Base-by-base conservation (phyloP, 495 filamentous ascomycete species). In the Hypoxylon fragiforme region DNA sequence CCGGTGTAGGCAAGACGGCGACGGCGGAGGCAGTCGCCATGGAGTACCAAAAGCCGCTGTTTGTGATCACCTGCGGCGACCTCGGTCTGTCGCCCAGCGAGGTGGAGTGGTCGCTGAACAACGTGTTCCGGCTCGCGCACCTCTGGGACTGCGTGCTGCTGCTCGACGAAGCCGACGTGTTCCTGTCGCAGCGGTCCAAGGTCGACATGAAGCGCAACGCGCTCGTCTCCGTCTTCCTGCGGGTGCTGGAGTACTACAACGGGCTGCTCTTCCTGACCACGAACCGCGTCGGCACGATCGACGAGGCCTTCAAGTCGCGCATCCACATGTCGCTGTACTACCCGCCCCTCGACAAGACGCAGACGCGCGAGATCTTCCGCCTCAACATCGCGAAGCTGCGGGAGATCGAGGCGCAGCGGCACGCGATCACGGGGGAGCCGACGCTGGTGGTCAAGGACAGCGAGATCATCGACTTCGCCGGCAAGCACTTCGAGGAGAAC, bases 331-430 rank as follows among this genome's bases (percentile, higher is more conserved):
- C 62, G 21, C 62, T 78, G 7, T 65, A 72, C 56, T 73, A 74
- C 61, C 85, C 82, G 21, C 86, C 90, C 24, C 78, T 96, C 24
- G 81, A 78, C 6, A 68, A 77, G 36, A 82, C 83, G 61, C 91
- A 91, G 38, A 89, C 86, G 70, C 82, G 82, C 44, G 83, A 80
- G 51, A 85, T 95, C 28, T 95, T 91, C 87, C 85, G 82, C 70
- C 82, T 88, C 72, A 92, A 95, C 62, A 70, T 82, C 28, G 79
- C 84, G 44, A 60, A 62, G 59, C 64, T 73, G 34, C 50, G 69
- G 66, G 77, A 77, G 13, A 78, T 81, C 59, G 84, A 86, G 57
- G 77, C 79, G 1, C 70, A 85, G 24, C 44, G 57, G 2, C 50
- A 50, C 40, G 40, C 44, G 40, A 60, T 66, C 59, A 67, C 56